Conservation (phyloP, 2,329 filamentous ascomycete species). For the Tolypocladium album region DNA sequence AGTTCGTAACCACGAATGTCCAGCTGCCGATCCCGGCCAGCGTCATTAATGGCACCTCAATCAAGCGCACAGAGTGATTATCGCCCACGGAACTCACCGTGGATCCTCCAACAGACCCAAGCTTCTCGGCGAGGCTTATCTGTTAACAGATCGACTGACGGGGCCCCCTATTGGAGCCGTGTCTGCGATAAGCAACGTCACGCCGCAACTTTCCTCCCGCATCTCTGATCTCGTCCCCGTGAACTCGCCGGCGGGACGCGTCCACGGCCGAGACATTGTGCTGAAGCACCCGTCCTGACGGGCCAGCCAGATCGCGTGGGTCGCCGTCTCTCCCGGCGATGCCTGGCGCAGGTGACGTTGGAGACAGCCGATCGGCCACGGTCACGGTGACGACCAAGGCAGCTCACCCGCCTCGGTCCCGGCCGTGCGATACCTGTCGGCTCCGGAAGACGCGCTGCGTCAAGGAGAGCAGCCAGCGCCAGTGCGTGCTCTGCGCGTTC, state of each 20-base stretch:
- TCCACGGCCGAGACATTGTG: background rate
- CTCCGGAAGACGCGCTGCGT: conserved; percentile 57
- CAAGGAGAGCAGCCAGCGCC: conserved; percentile 44
- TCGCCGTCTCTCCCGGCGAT: background rate
- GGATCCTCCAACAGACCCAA: background rate
- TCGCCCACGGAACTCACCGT: background rate
- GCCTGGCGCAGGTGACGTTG: background rate
- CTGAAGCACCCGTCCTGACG: background rate
- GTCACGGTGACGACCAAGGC: background rate
- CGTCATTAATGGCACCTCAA: background rate
- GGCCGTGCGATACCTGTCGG: conserved; percentile 55
- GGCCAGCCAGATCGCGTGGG: background rate
- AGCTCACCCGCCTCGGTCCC: conserved; percentile 8
- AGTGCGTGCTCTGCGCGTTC: conserved; percentile 55
- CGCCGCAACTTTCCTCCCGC: background rate
- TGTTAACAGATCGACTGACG: background rate
- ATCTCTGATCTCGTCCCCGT: background rate
- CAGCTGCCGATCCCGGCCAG: background rate
- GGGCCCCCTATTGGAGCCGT: background rate
- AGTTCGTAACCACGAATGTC: no score
- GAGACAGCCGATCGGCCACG: background rate
- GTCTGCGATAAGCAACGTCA: background rate
- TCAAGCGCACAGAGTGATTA: background rate
- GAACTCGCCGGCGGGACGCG: background rate
- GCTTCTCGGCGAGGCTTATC: background rate